Base-by-base conservation (phyloP, 805 yeast genomes). In the Nakazawaea ishiwadae region DNA sequence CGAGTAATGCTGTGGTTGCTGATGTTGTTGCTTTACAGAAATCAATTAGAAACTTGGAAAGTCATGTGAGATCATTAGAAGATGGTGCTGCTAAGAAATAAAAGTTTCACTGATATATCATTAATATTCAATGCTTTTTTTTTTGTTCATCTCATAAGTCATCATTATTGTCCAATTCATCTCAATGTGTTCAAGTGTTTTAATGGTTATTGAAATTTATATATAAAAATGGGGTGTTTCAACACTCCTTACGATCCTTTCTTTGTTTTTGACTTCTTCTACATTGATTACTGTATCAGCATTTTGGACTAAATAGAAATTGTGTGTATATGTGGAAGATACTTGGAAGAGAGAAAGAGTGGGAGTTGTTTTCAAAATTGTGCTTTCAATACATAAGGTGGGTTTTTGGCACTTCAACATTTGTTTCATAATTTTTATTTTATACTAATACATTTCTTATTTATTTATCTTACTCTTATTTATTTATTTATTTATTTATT, bases 11-110 rank as follows among this genome's bases (percentile, higher is more conserved):
- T 15, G 76, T 87, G 44, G 72, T 85, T 44, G 76, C 86, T 39
- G 96, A 87, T 55, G 84, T 87, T 16, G 66, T 84, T 40, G 63
- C 79, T 18, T 74, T 88, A 55, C 84, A 83, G 49, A 76, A 73
- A 52, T 77, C 88, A 20, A 79, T 86, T 46, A 68, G 75, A 51
- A 71, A 69, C 46, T 73, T 86, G 54, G 91, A 83, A 55, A 73
- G 73, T 48, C 86, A 82, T 53, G 84, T 86, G 48, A 75, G 73
- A 62, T 62, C 69, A 2, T 69, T 84, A 51, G 89, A 83, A 59
- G 65, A 62, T 10, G n/a, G n/a, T n/a, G 48, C 52, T 26, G 37
- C 51, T 28, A 60, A 60, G 52, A 55, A 58, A 53, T 55, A 47
- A 41, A 15, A 3, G 26, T 8, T 20, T 7, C 15, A 18, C 33